Evolutionary conservation across 2,329 filamentous ascomycete species (phyloP), one percentile per base, ranked within the genome.

Genomic region (Ophiostoma sp.): DNA sequence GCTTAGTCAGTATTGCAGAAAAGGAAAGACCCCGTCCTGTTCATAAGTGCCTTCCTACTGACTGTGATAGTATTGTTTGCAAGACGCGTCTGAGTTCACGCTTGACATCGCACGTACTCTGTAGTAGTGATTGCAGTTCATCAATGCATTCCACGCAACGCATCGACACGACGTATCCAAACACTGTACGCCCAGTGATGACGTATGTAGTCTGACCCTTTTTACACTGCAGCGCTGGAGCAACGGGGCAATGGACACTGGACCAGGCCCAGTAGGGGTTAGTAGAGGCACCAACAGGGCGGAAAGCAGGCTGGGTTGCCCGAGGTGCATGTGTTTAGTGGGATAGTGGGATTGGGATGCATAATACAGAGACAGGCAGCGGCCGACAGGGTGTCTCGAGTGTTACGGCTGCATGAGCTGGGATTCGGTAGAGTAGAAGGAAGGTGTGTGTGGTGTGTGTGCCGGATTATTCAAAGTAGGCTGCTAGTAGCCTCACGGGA

Each of bases 171-270:
- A 17, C 23, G 11, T 17, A 3, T 11, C 23, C 57, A 35, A 62
- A 62, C 62, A 23, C 31, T 27, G 8, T n/a, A 57, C 57, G n/a
- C 35, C 35, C 17, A 27, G 35, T 39, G 62, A 65, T 65, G 62
- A 65, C 62, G 62, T 60, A 60, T 23, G 52, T 64, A 31, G 31
- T 64, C 27, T 36, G 31, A 39, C 60, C 60, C 33, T 64, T 64
- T 64, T 39, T 39, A 65, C 62, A 65, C 57, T 65, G 62, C 35
- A 65, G 62, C 62, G 35, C 33, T 65, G 62, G 62, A 23, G 62
- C 62, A 23, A 65, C 20, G 62, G 60, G 60, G 60, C 60, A 35
- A 35, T 20, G 15, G 60, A 65, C 35, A 41, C 62, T 57, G 52
- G 10, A 57, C 52, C 52, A 31, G 11, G 52, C 57, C 57, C 57